Evolutionary conservation across 768 basidiomycete genomes (phyloP).

Genomic region (Pleurotus tuber-regium): DNA sequence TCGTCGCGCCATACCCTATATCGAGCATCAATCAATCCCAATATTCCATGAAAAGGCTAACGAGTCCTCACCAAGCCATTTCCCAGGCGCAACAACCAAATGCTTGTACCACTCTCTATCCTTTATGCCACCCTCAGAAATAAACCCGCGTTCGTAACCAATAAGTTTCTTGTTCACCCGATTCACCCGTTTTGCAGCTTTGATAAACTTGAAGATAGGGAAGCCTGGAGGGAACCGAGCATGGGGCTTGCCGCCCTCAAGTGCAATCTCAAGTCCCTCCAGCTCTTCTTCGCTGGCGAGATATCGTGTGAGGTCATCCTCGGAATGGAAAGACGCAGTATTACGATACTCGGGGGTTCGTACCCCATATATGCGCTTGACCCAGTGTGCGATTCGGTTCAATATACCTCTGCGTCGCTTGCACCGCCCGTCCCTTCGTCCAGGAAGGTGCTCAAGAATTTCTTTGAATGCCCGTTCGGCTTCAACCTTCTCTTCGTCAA

Average conservation of each 20-base stretch:
- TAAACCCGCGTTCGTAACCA: conserved; percentile 76
- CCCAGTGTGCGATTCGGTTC: conserved; percentile 27
- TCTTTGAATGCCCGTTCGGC: conserved; percentile 53
- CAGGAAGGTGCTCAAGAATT: conserved; percentile 38
- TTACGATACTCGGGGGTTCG: conserved; percentile 17
- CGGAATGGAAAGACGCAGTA: neutral
- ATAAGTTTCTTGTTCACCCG: conserved; percentile 64
- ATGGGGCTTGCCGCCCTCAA: neutral
- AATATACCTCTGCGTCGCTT: conserved; percentile 18
- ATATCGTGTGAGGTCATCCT: neutral
- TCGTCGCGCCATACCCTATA: conserved; percentile 58
- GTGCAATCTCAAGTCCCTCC: neutral
- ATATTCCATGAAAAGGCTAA: neutral
- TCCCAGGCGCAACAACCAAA: conserved; percentile 82
- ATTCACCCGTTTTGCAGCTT: conserved; percentile 55
- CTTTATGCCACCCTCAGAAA: conserved; percentile 71
- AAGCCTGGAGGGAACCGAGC: conserved; percentile 23
- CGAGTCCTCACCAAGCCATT: conserved; percentile 64
- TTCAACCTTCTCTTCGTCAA: conserved; percentile 57
- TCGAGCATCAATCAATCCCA: too few species aligned
- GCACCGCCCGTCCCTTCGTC: conserved; percentile 22
- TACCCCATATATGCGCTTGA: conserved; percentile 39
- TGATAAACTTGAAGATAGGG: conserved; percentile 45
- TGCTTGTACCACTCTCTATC: conserved; percentile 86
- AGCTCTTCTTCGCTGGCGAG: conserved; percentile 6